These are phyloP conservation scores for Citrus sinensis DNA, from an alignment of 345 rosid genomes.

Conservation along the genomic window DNA sequence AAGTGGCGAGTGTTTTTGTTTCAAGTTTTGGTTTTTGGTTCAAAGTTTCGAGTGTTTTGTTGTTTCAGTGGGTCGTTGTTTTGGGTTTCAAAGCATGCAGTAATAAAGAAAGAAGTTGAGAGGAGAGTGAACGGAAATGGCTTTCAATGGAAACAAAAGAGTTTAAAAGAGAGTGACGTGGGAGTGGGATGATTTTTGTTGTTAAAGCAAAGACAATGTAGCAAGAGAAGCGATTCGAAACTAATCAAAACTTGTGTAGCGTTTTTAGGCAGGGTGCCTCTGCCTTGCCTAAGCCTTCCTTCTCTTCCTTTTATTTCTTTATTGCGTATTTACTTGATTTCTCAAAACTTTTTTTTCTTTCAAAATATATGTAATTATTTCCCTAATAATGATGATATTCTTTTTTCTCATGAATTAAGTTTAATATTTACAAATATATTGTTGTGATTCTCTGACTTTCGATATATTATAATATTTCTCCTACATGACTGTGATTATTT, in stretches of 20 bases:
- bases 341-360: background rate
- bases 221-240: slow-evolving; percentile 1
- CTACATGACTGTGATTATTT: too few relatives aligned
- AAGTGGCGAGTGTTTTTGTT: background rate
- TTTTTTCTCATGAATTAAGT: too few relatives aligned
- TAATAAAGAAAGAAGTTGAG: background rate
- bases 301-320: background rate
- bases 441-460: too few relatives aligned
- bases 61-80: background rate
- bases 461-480: too few relatives aligned
- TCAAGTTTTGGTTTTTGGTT: background rate
- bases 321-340: background rate
- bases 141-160: background rate
- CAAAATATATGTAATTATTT: background rate
- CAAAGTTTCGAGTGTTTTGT: background rate
- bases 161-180: slow-evolving; percentile 12
- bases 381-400: too few relatives aligned
- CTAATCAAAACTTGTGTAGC: background rate
- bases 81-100: slow-evolving; percentile 19
- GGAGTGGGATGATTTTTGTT: slow-evolving; percentile 10
- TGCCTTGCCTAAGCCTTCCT: background rate
- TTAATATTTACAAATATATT: too few relatives aligned
- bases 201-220: slow-evolving; percentile 8
- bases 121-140: background rate
- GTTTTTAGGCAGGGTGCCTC: background rate